Evolutionary conservation across 192 early-diverging fungal genomes (phyloP).

Genomic region (Backusella luteola): DNA sequence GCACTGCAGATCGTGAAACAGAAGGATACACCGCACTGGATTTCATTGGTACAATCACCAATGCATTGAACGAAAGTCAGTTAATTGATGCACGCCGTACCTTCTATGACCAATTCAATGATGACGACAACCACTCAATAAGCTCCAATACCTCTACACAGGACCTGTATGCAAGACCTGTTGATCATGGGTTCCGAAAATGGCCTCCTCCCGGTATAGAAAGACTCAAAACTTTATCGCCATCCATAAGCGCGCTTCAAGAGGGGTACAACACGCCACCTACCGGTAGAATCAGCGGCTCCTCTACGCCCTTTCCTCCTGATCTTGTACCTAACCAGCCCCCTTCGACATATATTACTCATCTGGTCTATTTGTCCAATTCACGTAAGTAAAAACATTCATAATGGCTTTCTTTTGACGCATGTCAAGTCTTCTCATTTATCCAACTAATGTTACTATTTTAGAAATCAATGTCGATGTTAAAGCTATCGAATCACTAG

Average conservation of each 20-base stretch:
- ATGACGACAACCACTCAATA: background rate
- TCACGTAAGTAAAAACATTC: slow-evolving; percentile 32
- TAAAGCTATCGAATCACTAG: slow-evolving; percentile 40
- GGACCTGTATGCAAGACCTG: slow-evolving; percentile 20
- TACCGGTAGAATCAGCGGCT: background rate
- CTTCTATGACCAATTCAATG: slow-evolving; percentile 23
- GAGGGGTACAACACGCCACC: slow-evolving; percentile 16
- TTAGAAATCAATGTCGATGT: slow-evolving; percentile 42
- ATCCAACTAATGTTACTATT: background rate
- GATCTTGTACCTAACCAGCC: slow-evolving; percentile 24
- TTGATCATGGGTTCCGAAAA: slow-evolving; percentile 30
- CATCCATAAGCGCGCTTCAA: background rate
- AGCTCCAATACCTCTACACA: background rate
- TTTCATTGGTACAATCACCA: slow-evolving; percentile 65
- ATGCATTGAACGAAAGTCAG: slow-evolving; percentile 57
- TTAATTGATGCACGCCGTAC: slow-evolving; percentile 34
- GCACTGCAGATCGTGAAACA: slow-evolving; percentile 67
- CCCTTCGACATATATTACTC: slow-evolving; percentile 44
- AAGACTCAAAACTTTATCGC: background rate
- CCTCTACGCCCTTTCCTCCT: slow-evolving; percentile 8
- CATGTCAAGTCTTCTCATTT: background rate
- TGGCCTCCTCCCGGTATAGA: slow-evolving; percentile 24
- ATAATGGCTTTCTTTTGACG: background rate
- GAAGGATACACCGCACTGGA: slow-evolving; percentile 68
- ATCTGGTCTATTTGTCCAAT: slow-evolving; percentile 52